Evolutionary conservation across 768 basidiomycete genomes (phyloP).

Genomic region (Baorangia bicolor): DNA sequence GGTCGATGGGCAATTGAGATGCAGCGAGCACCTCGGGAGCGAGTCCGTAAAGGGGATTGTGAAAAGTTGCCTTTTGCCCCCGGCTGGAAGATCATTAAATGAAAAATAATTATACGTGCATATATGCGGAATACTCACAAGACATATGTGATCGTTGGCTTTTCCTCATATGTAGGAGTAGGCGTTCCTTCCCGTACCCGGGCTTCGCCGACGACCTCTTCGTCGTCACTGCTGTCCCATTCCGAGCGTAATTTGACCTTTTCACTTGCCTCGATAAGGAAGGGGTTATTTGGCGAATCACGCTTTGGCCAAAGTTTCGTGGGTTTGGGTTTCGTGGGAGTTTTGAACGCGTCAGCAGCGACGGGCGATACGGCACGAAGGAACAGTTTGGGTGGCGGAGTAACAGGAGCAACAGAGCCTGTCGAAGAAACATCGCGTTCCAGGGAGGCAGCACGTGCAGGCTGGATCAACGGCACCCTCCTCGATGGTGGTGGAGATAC

Average conservation of each 20-base stretch:
- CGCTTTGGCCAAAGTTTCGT: slow-evolving; percentile 40
- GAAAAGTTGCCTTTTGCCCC: slow-evolving; percentile 59
- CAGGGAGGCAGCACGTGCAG: slow-evolving; percentile 27
- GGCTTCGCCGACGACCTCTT: slow-evolving; percentile 33
- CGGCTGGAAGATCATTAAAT: slow-evolving; percentile 47
- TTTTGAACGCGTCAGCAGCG: slow-evolving; percentile 27
- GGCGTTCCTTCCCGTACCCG: slow-evolving; percentile 39
- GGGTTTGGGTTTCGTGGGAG: slow-evolving; percentile 41
- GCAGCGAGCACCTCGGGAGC: slow-evolving; percentile 40
- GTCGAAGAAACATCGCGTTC: slow-evolving; percentile 14
- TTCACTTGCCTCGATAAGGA: slow-evolving; percentile 44
- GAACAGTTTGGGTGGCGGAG: slow-evolving; percentile 24
- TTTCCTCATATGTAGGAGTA: slow-evolving; percentile 44
- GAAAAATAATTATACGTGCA: background rate
- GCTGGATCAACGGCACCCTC: slow-evolving; percentile 38
- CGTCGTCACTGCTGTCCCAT: slow-evolving; percentile 37
- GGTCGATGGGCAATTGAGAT: slow-evolving; percentile 54
- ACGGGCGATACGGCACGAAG: slow-evolving; percentile 23
- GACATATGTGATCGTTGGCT: slow-evolving; percentile 66
- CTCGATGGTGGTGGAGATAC: slow-evolving; percentile 70
- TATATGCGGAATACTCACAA: slow-evolving; percentile 50
- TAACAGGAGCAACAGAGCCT: slow-evolving; percentile 20
- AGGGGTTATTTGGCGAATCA: slow-evolving; percentile 73
- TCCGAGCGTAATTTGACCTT: slow-evolving; percentile 20
- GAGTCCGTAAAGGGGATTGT: slow-evolving; percentile 61